Percentiles rank a stretch among this genome's conserved stretches.
These are phyloP conservation scores for Rhizoctonia solani DNA, from an alignment of 1,284 basidiomycete genomes.

Conservation along the genomic window DNA sequence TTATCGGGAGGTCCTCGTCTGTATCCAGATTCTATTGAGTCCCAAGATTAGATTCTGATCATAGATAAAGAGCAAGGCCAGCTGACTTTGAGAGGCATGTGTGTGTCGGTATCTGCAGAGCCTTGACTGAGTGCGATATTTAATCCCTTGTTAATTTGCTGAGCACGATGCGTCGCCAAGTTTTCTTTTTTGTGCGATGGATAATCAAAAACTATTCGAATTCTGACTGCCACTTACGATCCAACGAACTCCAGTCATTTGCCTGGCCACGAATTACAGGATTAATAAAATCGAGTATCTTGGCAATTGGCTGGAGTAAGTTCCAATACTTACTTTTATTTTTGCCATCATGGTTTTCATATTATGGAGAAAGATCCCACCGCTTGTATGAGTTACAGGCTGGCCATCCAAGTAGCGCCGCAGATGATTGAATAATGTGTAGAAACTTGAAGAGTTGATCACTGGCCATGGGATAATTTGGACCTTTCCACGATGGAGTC, in stretches of 20 bases:
- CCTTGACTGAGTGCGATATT: background rate
- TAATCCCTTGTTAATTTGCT: constrained; percentile 2
- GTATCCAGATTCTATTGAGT: constrained; percentile 18
- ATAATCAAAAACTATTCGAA: background rate
- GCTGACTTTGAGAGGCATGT: constrained; percentile 12
- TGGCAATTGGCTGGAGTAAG: too few species aligned
- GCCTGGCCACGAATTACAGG: background rate
- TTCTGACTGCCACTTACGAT: constrained; percentile 33
- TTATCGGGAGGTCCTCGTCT: constrained; percentile 1
- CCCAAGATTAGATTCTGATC: background rate
- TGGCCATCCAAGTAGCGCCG: constrained; percentile 55
- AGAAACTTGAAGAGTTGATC: constrained; percentile 42
- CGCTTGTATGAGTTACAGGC: constrained; percentile 52
- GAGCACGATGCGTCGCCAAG: constrained; percentile 33
- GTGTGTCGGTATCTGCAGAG: background rate
- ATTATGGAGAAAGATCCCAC: constrained; percentile 58
- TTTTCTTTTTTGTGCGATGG: constrained; percentile 21
- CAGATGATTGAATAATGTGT: constrained; percentile 54
- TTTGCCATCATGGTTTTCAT: constrained; percentile 70
- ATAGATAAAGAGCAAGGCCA: too few species aligned
- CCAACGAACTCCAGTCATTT: constrained; percentile 35
- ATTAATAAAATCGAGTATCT: background rate
- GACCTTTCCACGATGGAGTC: constrained; percentile 48
- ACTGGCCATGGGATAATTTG: constrained; percentile 23
- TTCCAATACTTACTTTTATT: constrained; percentile 57